Evolutionary conservation across 2,329 filamentous ascomycete genomes (phyloP), one percentile per base, ranked within the genome.

Genomic region (Dactylellina sp.): DNA sequence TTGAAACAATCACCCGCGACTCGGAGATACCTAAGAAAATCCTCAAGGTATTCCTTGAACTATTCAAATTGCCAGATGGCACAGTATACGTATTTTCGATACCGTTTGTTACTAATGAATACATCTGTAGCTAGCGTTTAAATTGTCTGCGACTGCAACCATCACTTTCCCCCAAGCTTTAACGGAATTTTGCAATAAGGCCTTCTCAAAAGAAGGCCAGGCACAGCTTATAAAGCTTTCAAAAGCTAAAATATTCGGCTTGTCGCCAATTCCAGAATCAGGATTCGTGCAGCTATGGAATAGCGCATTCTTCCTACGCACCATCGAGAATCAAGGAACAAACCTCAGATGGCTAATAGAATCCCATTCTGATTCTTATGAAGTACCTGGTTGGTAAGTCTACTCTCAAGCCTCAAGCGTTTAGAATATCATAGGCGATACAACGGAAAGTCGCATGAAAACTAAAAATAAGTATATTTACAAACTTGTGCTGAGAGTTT

Each of bases 211-310:
- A 20, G 35, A 42, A 7, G 39, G 22, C 20, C 35, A 42, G 20
- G 12, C 37, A n/a, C n/a, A 14, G 3, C 37, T 57, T 28, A 14
- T 42, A 6, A 14, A 18, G 4, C 16, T 57, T 32, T 35, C 35
- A 7, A 42, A 1, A 9, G 16, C 53, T 18, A 57, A 32, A 22
- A 40, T 57, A 57, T 44, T 24, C 7, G 53, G 53, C 16, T 16
- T 57, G 4, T 57, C 53, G 20, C 53, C 53, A 46, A 18, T 44
- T 2, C 11, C 12, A 16, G 53, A 37, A 2, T 37, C 53, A 1
- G 9, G 7, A 6, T 57, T 57, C 14, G 53, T 18, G n/a, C 9
- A 22, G 16, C n/a, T 57, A 25, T 57, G 53, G 53, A 57, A 44
- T 5, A 44, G 37, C 28, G 53, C n/a, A 2, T 57, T 57, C 37